phyloP scores from a whole-genome alignment of 208 protist species.

The Acanthamoeba healyi region DNA sequence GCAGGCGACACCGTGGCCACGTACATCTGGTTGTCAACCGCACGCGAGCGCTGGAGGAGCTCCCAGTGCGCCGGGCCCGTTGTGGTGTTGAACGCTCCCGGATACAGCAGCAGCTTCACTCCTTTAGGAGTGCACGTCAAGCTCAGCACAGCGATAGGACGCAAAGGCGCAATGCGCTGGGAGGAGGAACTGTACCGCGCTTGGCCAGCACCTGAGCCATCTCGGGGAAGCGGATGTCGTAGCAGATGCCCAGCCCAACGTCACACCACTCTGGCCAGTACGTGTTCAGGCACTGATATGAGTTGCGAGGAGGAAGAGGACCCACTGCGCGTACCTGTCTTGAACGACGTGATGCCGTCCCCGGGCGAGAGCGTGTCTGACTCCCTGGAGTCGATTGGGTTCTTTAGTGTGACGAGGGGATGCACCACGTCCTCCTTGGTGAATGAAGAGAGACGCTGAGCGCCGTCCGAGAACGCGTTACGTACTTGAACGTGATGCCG shows the following conservation, averaged over 20 bases:
- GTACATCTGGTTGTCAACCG: conserved; percentile 88
- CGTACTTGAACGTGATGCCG: conserved; percentile 53
- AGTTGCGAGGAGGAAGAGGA: neutral
- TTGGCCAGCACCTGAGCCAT: conserved; percentile 89
- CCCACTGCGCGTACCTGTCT: too few species aligned
- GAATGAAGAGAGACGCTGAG: too few species aligned
- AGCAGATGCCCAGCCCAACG: conserved; percentile 98
- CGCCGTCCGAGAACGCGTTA: neutral
- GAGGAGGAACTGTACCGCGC: conserved; percentile 24
- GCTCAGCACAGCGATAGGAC: neutral
- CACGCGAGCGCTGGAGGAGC: conserved; percentile 93
- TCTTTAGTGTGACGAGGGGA: neutral
- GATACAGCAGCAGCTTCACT: conserved; percentile 96
- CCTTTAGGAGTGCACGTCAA: conserved; percentile 24
- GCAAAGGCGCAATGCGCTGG: neutral
- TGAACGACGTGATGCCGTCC: neutral
- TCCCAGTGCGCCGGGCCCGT: conserved; percentile 99
- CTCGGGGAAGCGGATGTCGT: conserved; percentile 98
- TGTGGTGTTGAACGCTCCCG: conserved; percentile 98
- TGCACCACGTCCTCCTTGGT: too few species aligned
- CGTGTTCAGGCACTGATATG: neutral
- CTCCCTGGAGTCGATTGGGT: neutral
- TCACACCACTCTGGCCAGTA: conserved; percentile 83
- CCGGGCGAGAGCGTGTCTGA: conserved; percentile 61
- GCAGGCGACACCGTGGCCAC: conserved; percentile 96